A percentile compares a stretch with the other conserved stretches of the same genome.
Conservation (phyloP, 2,329 filamentous ascomycete species). For the Chaetomium olivaceum region DNA sequence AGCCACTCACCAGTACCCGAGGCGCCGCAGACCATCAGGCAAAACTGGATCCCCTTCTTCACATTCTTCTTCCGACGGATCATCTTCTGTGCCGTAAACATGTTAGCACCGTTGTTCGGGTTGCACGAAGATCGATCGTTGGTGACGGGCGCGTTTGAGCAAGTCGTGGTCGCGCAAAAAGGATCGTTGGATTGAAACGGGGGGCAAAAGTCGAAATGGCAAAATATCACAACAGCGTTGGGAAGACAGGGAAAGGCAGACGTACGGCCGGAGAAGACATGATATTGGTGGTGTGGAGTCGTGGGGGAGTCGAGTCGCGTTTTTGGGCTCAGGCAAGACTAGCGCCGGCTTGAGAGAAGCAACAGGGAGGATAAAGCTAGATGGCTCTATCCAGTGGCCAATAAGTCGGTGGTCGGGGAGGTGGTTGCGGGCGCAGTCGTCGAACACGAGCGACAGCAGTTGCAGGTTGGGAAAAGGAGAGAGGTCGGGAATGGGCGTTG, state of each 20-base stretch:
- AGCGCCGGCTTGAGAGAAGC: slow-evolving; percentile 25
- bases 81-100: slow-evolving; percentile 68
- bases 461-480: slow-evolving; percentile 34
- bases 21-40: slow-evolving; percentile 98
- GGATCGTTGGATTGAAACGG: slow-evolving; percentile 5
- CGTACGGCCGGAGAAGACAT: slow-evolving; percentile 41
- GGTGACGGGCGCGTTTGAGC: slow-evolving; percentile 17
- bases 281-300: slow-evolving; percentile 28
- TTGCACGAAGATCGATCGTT: slow-evolving; percentile 8
- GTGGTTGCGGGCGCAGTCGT: slow-evolving; percentile 28
- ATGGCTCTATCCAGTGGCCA: slow-evolving; percentile 30
- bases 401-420: slow-evolving; percentile 23
- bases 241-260: slow-evolving; percentile 29
- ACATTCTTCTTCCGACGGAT: slow-evolving; percentile 99
- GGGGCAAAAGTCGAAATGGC: slow-evolving; percentile 10
- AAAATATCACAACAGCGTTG: slow-evolving; percentile 21
- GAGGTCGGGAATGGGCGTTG: slow-evolving; percentile 30
- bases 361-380: slow-evolving; percentile 27
- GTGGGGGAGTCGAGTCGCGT: slow-evolving; percentile 26
- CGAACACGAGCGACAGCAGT: slow-evolving; percentile 29
- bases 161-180: slow-evolving; percentile 2
- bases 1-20: slow-evolving; percentile 84
- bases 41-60: slow-evolving; percentile 99
- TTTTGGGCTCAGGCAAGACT: slow-evolving; percentile 30
- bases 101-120: slow-evolving; percentile 31